Base-by-base conservation (phyloP, 2,329 filamentous ascomycete species). In the Nothophoma quercina region DNA sequence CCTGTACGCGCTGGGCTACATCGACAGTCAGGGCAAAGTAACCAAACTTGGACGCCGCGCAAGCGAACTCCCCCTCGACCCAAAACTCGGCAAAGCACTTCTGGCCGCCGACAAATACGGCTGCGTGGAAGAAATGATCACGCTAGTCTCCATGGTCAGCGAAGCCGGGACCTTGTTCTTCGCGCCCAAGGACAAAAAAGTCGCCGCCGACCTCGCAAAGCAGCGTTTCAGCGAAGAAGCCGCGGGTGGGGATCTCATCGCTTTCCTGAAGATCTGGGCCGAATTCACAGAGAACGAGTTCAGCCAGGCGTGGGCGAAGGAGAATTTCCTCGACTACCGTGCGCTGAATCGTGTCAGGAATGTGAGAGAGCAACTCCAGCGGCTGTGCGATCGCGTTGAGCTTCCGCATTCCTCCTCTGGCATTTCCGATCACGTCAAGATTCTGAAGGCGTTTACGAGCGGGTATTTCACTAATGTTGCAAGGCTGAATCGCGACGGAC, bases 401-500 rank as follows among this genome's bases (percentile, higher is more conserved):
- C 89, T 98, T 5, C 82, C 84, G 0, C 62, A 84, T 23, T 84
- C 85, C 2, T 89, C 87, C 1, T 84, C 84, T 58, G 91, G 91
- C 4, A 80, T 86, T 2, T 81, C 79, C 42, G 92, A 97, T 71
- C 75, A 91, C 15, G 78, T 85, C 5, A 89, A 91, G 0, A 92
- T 98, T 63, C 89, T 93, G 67, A 93, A 96, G 55, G 89, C 93
- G 10, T 83, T 99, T 45, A 93, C 91, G 1, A 87, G 92, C 0
- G 95, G 93, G 1, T 99, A 96, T 82, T 98, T 98, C 80, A 88
- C 90, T 15, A 96, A 98, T 72, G 92, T 93, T 0, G 93, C 93
- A 1, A 81, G 91, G 2, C 77, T 99, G 48, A 88, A 95, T 70
- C 83, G 90, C 39, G 88, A 89, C 33, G 95, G 95, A 2, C 89